phyloP scores from a whole-genome alignment of 805 yeast species.

The Osmozyma mogii region DNA sequence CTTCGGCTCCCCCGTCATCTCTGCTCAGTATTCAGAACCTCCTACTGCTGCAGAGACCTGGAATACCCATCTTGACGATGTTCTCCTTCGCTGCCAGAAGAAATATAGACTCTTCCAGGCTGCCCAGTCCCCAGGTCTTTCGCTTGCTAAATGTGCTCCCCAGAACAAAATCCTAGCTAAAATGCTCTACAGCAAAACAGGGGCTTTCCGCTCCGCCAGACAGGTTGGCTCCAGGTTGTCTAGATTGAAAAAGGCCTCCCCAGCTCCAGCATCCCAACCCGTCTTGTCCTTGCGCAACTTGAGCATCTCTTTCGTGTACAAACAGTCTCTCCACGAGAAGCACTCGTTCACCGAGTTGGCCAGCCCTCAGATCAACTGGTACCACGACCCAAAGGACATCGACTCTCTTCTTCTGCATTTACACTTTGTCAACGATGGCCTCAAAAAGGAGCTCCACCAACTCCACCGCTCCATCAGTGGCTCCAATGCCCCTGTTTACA shows the following conservation, averaged over 20 bases:
- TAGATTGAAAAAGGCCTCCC: conserved; percentile 4
- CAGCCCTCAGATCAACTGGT: not conserved
- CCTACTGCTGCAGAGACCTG: conserved; percentile 18
- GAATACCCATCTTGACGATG: conserved; percentile 29
- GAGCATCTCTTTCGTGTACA: conserved; percentile 8
- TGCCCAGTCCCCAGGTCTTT: conserved; percentile 15
- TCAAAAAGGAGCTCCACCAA: conserved; percentile 4
- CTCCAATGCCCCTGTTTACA: conserved; percentile 7
- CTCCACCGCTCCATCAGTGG: conserved; percentile 3
- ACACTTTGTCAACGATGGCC: conserved; percentile 3
- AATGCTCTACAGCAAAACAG: conserved; percentile 31
- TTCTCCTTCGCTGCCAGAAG: conserved; percentile 25
- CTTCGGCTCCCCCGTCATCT: conserved; percentile 20
- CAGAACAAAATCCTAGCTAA: conserved; percentile 35
- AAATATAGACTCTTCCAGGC: conserved; percentile 27
- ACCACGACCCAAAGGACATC: not conserved
- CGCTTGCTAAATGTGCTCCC: too few relatives aligned
- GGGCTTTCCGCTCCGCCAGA: conserved; percentile 27
- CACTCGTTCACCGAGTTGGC: conserved; percentile 8
- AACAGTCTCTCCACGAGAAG: conserved; percentile 2
- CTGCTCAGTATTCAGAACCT: conserved; percentile 1
- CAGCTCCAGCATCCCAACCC: conserved; percentile 1
- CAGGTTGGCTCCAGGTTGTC: conserved; percentile 19
- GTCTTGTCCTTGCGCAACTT: conserved; percentile 2
- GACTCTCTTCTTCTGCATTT: conserved; percentile 1